Evolutionary conservation across 2,329 filamentous ascomycete species (phyloP).

Genomic region (Calonectria honghensis): DNA sequence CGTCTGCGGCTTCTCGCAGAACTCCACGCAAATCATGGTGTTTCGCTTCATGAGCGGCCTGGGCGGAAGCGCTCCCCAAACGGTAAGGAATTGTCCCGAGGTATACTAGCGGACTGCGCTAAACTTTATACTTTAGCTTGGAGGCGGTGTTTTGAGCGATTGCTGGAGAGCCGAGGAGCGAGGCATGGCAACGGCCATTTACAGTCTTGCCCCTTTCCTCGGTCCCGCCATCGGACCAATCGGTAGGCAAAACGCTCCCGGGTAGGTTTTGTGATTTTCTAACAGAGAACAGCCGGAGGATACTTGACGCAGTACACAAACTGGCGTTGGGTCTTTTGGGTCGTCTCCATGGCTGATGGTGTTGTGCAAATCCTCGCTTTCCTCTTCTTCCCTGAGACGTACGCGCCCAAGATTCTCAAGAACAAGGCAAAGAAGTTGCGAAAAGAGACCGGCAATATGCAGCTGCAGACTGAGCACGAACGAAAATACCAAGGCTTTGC

Average conservation of each 20-base stretch:
- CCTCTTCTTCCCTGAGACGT: conserved; percentile 63
- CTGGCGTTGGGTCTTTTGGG: conserved; percentile 69
- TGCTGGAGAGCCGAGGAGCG: conserved; percentile 66
- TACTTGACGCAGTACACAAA: conserved; percentile 61
- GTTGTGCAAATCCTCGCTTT: conserved; percentile 60
- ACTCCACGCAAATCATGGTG: conserved; percentile 66
- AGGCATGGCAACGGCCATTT: conserved; percentile 57
- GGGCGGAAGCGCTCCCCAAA: conserved; percentile 67
- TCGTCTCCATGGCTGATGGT: conserved; percentile 62
- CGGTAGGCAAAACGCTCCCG: conserved; percentile 41
- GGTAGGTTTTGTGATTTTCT: background rate
- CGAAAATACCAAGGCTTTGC: conserved; percentile 51
- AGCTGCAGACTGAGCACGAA: conserved; percentile 57
- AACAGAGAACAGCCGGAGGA: conserved; percentile 57
- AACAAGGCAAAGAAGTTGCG: conserved; percentile 54
- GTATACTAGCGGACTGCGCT: background rate
- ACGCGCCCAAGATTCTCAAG: conserved; percentile 58
- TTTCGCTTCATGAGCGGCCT: conserved; percentile 71
- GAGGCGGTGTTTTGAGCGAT: conserved; percentile 69
- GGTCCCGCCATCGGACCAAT: conserved; percentile 66
- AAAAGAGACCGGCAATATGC: conserved; percentile 55
- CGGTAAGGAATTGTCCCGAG: conserved; percentile 54
- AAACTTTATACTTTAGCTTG: conserved; percentile 56
- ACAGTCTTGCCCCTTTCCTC: conserved; percentile 65
- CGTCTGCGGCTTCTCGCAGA: conserved; percentile 70